Base-by-base conservation (phyloP, 2,329 filamentous ascomycete species). In the Venturia pyrina region DNA sequence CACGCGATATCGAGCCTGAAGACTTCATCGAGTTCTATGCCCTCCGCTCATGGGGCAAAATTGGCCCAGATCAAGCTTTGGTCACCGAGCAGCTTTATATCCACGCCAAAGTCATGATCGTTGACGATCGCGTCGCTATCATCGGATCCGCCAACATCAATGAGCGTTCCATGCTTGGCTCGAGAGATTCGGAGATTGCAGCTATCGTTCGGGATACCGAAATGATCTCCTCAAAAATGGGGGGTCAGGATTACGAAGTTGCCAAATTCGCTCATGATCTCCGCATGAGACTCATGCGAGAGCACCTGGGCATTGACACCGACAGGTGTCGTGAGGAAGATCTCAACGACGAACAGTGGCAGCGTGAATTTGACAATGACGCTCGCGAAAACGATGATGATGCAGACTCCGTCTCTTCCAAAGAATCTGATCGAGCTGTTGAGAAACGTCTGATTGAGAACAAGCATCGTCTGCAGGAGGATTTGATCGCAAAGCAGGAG, bases 111-210 rank as follows among this genome's bases (percentile, higher is more conserved):
- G 89, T 89, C 70, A 98, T 98, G 82, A 85, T 99, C 66, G 93
- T 96, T 5, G 95, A 99, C 75, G 95, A 99, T 73, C 87, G 93
- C 43, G 86, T 95, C 66, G 93, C 89, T 24, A 87, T 99, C 68
- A 99, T 99, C 71, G 95, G 95, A 21, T 98, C 93, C 59, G 95
- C 95, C 64, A 99, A 99, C 74, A 98, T 99, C 81, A 99, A 99
- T 72, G 95, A 99, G 76, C 87, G 95, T 59, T 98, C 93, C 7
- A 92, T 98, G 91, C 77, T 97, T 68, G 95, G 95, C 10, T 89
- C 86, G 62, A 86, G 95, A 72, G 95, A 99, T 76, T 97, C 93
- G 0, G 95, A 99, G 77, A 87, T 90, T 68, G 95, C 93, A 5
- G 89, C 93, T 7, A 84, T 98, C 56, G 90, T 99, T 53, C 87